Percentiles rank a stretch among this genome's conserved stretches.
Evolutionary conservation across 2,329 filamentous ascomycete species (phyloP).

Genomic region (Nectriaceae sp.): DNA sequence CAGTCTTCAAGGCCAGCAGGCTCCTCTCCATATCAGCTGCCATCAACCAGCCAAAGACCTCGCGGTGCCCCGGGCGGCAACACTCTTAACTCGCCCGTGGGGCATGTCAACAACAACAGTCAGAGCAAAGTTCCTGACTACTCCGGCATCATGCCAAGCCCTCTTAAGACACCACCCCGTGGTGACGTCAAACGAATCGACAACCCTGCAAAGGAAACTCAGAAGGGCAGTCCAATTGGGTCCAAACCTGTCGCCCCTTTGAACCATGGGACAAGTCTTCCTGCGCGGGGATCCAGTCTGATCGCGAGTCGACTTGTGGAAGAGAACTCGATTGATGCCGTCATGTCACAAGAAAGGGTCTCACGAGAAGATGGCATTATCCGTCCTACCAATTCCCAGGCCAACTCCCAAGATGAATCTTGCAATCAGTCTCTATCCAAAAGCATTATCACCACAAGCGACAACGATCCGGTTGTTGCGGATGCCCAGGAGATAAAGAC

Average conservation of each 20-base stretch:
- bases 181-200: conserved; percentile 25
- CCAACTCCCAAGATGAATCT: conserved; percentile 11
- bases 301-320: conserved; percentile 19
- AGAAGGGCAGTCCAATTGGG: not conserved
- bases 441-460: conserved; percentile 19
- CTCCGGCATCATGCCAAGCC: conserved; percentile 24
- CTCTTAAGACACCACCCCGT: conserved; percentile 18
- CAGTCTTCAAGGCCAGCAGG: conserved; percentile 13
- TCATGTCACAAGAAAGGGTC: conserved; percentile 23
- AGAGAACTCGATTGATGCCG: conserved; percentile 28
- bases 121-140: conserved; percentile 20
- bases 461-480: conserved; percentile 17
- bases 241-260: not conserved
- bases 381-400: conserved; percentile 9
- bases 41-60: conserved; percentile 6
- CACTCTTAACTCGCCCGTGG: conserved; percentile 4
- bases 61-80: conserved; percentile 2
- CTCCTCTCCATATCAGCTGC: conserved; percentile 12
- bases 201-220: conserved; percentile 18
- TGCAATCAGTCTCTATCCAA: conserved; percentile 19
- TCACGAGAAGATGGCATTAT: conserved; percentile 3
- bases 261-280: conserved; percentile 8
- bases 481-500: conserved; percentile 6
- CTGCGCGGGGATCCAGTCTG: conserved; percentile 30
- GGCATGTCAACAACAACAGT: conserved; percentile 13